These are phyloP conservation scores for Glebionis coronaria DNA, from an alignment of 129 eudicot species.

Conservation along the genomic window DNA sequence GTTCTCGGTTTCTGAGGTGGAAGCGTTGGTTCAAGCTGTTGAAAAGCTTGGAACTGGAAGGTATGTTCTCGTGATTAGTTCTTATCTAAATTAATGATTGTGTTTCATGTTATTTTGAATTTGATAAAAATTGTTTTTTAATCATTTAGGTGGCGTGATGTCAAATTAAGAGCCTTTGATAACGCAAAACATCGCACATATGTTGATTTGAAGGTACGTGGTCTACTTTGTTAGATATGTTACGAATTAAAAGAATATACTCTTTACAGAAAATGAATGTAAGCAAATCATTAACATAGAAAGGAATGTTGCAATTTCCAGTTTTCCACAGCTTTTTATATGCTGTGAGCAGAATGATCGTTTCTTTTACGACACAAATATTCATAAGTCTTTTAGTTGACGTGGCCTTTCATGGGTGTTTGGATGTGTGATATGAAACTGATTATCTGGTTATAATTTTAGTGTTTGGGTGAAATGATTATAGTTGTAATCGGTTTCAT, in stretches of 20 bases:
- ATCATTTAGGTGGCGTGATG: constrained; percentile 92
- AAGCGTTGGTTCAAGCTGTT: constrained; percentile 97
- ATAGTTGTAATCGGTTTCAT: too few relatives aligned
- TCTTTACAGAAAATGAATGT: too few relatives aligned
- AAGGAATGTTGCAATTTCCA: background rate
- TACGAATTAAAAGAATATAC: background rate
- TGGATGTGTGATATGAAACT: too few relatives aligned
- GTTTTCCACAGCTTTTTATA: background rate
- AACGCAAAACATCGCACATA: constrained; percentile 94
- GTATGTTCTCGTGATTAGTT: constrained; percentile 1
- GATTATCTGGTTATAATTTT: too few relatives aligned
- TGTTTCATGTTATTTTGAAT: constrained; percentile 1
- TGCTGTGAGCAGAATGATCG: too few relatives aligned
- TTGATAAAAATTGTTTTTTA: background rate
- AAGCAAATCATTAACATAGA: too few relatives aligned
- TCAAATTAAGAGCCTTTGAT: constrained; percentile 90
- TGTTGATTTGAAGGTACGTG: constrained; percentile 86
- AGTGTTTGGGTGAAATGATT: too few relatives aligned
- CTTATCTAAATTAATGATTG: background rate
- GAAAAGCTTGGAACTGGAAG: constrained; percentile 96
- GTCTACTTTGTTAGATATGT: background rate
- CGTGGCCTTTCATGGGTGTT: too few relatives aligned
- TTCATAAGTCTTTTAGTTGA: too few relatives aligned
- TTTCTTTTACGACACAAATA: background rate
- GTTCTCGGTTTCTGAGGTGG: constrained; percentile 94